Conservation (phyloP, 2,329 filamentous ascomycete species). For the Claviceps sp. region DNA sequence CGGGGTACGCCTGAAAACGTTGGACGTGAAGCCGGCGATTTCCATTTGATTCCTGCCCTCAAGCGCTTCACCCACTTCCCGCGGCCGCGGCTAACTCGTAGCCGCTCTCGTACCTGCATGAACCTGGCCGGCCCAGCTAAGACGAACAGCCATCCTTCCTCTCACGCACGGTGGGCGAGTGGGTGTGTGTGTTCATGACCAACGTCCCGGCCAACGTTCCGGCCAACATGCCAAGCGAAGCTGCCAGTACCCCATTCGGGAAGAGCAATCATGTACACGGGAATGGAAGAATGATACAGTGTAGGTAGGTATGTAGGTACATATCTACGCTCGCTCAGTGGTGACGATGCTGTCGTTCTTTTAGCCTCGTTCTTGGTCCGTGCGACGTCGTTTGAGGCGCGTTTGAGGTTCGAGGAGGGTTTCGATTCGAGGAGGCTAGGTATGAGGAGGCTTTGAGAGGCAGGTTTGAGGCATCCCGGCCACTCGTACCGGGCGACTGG, state of each 20-base stretch:
- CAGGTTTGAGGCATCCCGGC: too few relatives aligned
- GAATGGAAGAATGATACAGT: background rate
- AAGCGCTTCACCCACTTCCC: background rate
- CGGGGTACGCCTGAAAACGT: too few relatives aligned
- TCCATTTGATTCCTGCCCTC: background rate
- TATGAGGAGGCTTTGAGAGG: too few relatives aligned
- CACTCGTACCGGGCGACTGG: too few relatives aligned
- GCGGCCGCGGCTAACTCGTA: background rate
- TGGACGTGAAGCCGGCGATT: background rate
- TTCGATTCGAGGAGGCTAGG: too few relatives aligned
- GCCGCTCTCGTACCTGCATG: conserved; percentile 7
- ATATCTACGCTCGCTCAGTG: background rate
- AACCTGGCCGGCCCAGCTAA: background rate
- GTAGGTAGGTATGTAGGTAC: too few relatives aligned
- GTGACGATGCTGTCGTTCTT: background rate
- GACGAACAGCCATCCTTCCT: too few relatives aligned
- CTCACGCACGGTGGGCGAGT: too few relatives aligned
- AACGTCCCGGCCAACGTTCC: too few relatives aligned
- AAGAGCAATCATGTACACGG: background rate
- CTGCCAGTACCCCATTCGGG: background rate
- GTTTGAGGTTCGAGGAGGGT: too few relatives aligned
- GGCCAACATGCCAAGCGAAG: background rate
- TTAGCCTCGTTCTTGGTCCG: background rate
- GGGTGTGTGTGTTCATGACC: too few relatives aligned
- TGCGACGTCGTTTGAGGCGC: background rate